Conservation (phyloP, 331 rosid species). For the Telfairia occidentalis region DNA sequence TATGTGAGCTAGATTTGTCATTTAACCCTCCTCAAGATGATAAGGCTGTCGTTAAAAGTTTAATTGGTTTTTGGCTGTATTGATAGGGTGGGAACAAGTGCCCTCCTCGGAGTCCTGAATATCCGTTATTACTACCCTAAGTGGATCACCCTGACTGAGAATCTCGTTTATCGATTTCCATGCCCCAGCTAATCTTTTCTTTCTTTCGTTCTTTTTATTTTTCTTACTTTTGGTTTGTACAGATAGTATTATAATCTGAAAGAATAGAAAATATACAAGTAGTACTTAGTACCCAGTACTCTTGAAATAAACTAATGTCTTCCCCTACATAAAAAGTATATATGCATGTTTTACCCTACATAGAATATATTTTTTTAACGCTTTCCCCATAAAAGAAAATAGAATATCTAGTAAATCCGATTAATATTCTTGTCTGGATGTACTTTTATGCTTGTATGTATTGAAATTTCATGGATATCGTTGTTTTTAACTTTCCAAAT, state of each 20-base stretch:
- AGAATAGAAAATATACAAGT: background rate
- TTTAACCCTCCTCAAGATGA: background rate
- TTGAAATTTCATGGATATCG: background rate
- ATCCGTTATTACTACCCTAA: background rate
- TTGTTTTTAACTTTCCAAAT: conserved; percentile 2
- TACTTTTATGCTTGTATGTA: background rate
- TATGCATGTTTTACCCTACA: too few relatives aligned
- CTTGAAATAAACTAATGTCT: background rate
- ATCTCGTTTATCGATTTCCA: background rate
- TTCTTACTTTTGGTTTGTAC: background rate
- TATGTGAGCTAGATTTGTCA: background rate
- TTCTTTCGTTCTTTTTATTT: too few relatives aligned
- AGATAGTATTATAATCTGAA: background rate
- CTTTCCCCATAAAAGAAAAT: background rate
- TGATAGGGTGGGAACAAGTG: background rate
- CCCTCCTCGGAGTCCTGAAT: background rate
- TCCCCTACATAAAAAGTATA: background rate
- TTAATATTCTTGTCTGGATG: background rate
- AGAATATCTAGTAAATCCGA: background rate
- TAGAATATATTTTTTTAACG: too few relatives aligned
- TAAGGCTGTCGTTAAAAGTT: background rate
- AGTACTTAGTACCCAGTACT: background rate
- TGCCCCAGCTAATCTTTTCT: background rate
- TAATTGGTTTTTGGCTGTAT: background rate
- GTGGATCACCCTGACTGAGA: background rate